These are phyloP conservation scores for Lachancea nothofagi DNA, from an alignment of 805 yeast genomes.

Conservation along the genomic window DNA sequence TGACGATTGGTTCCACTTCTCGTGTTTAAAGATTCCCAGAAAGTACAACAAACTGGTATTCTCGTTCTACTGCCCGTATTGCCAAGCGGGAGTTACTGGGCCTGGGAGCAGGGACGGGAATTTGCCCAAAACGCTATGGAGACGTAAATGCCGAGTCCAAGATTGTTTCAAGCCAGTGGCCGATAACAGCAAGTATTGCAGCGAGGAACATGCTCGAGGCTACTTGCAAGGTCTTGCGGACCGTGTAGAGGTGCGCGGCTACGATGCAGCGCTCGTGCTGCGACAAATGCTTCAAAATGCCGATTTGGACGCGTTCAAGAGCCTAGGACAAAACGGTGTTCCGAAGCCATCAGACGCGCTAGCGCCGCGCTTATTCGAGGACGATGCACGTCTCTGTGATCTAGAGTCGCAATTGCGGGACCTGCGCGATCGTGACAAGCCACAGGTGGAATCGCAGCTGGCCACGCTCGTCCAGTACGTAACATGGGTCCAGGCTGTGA, in stretches of 20 bases:
- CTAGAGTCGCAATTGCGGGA: constrained; percentile 18
- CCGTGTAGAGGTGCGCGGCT: constrained; percentile 6
- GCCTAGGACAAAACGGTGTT: constrained; percentile 20
- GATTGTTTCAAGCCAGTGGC: constrained; percentile 41
- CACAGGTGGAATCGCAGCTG: constrained; percentile 14
- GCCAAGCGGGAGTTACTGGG: constrained; percentile 45
- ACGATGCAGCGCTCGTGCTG: constrained; percentile 10
- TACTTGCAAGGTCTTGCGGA: constrained; percentile 16
- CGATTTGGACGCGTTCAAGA: constrained; percentile 15
- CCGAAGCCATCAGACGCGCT: constrained; percentile 13
- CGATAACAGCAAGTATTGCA: constrained; percentile 62
- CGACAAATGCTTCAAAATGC: constrained; percentile 13
- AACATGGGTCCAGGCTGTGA: constrained; percentile 30
- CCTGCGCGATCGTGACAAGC: constrained; percentile 13
- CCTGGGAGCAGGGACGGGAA: constrained; percentile 15
- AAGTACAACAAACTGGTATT: constrained; percentile 51
- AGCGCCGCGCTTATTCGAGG: constrained; percentile 9
- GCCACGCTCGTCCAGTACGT: constrained; percentile 22
- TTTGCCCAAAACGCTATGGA: constrained; percentile 58
- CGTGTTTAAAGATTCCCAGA: constrained; percentile 58
- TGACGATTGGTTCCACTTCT: constrained; percentile 91
- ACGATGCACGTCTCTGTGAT: constrained; percentile 1
- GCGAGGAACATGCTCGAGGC: constrained; percentile 58
- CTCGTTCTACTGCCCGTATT: constrained; percentile 67
- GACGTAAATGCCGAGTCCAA: constrained; percentile 62